Evolutionary conservation across 176 grass and related monocot species (phyloP).

Genomic region (Miscanthus lutarioriparius): DNA sequence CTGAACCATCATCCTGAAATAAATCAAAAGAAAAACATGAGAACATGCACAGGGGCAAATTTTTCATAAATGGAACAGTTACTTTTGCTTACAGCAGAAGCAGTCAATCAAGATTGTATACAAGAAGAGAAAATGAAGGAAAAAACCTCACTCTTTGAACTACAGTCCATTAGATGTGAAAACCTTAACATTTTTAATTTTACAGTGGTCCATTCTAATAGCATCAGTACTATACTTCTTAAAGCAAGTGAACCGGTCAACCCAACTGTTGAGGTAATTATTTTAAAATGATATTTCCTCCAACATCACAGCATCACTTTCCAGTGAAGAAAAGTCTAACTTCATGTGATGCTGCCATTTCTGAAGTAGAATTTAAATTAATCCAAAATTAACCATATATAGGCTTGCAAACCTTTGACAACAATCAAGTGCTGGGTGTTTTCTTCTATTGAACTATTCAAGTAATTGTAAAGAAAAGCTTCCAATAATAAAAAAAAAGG

Average conservation of each 20-base stretch:
- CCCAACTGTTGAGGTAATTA: background rate
- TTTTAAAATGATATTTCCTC: background rate
- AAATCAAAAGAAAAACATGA: constrained; percentile 34
- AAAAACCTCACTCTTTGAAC: background rate
- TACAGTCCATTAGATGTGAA: background rate
- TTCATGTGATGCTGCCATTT: background rate
- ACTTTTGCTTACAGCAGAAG: constrained; percentile 14
- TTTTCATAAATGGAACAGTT: constrained; percentile 7
- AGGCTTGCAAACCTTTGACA: background rate
- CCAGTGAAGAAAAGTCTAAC: background rate
- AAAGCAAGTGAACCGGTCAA: background rate
- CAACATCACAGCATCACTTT: background rate
- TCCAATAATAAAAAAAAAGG: too few relatives aligned
- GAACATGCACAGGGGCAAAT: constrained; percentile 4
- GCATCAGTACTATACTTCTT: background rate
- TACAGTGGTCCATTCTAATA: background rate
- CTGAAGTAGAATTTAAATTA: background rate
- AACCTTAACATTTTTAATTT: background rate
- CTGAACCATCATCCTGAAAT: constrained; percentile 65
- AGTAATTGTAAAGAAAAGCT: background rate
- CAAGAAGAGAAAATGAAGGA: background rate
- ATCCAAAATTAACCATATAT: background rate
- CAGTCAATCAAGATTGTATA: constrained; percentile 29
- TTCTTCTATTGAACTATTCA: background rate
- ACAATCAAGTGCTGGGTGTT: background rate